Evolutionary conservation across 2,329 filamentous ascomycete species (phyloP).

Genomic region (Aspergillus ochraceoroseus): DNA sequence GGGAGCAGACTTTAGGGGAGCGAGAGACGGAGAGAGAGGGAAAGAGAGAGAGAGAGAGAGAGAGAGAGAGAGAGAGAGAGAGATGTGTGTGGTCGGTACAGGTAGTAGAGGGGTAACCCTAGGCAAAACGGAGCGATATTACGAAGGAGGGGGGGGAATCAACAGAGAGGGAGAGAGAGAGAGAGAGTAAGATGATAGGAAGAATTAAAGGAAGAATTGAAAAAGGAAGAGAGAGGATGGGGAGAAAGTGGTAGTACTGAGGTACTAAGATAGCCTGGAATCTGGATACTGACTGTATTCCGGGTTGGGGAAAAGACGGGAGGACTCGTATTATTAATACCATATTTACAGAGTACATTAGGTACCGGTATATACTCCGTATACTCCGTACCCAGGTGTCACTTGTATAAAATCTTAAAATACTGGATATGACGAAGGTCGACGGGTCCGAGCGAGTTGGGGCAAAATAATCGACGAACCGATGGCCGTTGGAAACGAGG

Average conservation of each 20-base stretch:
- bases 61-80: slow-evolving; percentile 17
- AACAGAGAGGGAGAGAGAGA: slow-evolving; percentile 15
- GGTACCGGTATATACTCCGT: too few species aligned
- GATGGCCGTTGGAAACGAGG: slow-evolving; percentile 12
- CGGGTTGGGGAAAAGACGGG: too few species aligned
- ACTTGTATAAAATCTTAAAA: neutral
- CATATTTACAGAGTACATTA: too few species aligned
- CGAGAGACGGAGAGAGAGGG: slow-evolving; percentile 16
- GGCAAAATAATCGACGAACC: too few species aligned
- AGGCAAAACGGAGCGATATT: slow-evolving; percentile 19
- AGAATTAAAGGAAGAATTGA: slow-evolving; percentile 6
- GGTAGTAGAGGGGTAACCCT: slow-evolving; percentile 1
- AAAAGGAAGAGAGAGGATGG: slow-evolving; percentile 5
- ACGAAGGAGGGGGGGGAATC: slow-evolving; percentile 15
- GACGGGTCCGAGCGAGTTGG: slow-evolving; percentile 20
- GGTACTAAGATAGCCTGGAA: too few species aligned
- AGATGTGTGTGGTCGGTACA: slow-evolving; percentile 9
- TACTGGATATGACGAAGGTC: slow-evolving; percentile 15
- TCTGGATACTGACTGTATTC: too few species aligned
- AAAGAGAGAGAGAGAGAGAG: slow-evolving; percentile 19
- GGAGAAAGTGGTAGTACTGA: too few species aligned
- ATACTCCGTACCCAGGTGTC: slow-evolving; percentile 3
- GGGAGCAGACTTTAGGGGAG: slow-evolving; percentile 9
- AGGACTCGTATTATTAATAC: too few species aligned
- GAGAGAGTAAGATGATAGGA: slow-evolving; percentile 11